Evolutionary conservation across 305 asterid genomes (phyloP), one percentile per base, ranked within the genome.

Genomic region (Nicotiana rustica): DNA sequence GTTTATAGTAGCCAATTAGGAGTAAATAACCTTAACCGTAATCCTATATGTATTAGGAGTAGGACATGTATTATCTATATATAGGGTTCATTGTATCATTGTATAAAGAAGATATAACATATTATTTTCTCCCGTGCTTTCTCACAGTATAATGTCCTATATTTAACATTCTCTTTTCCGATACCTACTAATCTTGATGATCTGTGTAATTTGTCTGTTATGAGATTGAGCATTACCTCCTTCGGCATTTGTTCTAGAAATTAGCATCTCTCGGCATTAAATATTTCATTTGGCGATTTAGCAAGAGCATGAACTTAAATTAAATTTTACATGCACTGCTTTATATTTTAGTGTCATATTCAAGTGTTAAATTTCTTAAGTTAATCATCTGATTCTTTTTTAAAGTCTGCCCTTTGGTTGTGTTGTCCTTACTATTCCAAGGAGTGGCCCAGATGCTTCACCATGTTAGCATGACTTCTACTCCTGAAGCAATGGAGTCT

Each of bases 351-450:
- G 17, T 56, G 67, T 76, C 66, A 17, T 77, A 56, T 31, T 56
- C 52, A 77, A 56, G 49, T 77, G n/a, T 13, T 55, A 4, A n/a
- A 31, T 56, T 21, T 77, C 67, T 31, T 55, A 31, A 76, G 80
- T 77, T 77, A 61, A 76, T 31, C 66, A 55, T 76, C 67, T 17
- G 67, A 56, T 55, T 56, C 52, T 77, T 55, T 55, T 29, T 31
- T 10, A n/a, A 77, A 56, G 49, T 77, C 33, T 77, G 66, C 33
- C 80, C 67, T 29, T 77, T 77, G 80, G 35, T 77, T 77, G 33
- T 77, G 57, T 56, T 76, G 66, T 31, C 10, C 10, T 56, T 77
- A 56, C 66, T 17, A 55, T 55, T 21, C 49, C 52, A 52, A 76
- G 66, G 52, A 31, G 67, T 77, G 49, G 67, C 57, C 80, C 67